Percentiles rank a stretch among this genome's conserved stretches.
phyloP scores from a whole-genome alignment of 768 basidiomycete species.

The Leccinellum luteum region DNA sequence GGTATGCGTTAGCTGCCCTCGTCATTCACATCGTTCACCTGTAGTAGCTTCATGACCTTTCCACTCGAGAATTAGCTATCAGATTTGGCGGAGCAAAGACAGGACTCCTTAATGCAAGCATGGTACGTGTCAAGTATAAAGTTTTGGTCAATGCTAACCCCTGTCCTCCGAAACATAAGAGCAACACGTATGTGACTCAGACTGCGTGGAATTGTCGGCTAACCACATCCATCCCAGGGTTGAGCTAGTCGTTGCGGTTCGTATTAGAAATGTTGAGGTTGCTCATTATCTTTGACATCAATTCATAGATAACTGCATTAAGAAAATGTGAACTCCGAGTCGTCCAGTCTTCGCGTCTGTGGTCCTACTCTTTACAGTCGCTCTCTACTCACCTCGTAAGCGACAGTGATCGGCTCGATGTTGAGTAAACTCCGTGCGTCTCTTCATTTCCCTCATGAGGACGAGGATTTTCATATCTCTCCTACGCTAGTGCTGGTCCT shows the following conservation, averaged over 20 bases:
- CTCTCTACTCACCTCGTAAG: constrained; percentile 6
- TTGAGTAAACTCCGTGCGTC: constrained; percentile 68
- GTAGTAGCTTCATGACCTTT: constrained; percentile 69
- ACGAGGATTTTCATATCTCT: constrained; percentile 4
- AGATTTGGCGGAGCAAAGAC: constrained; percentile 76
- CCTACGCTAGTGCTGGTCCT: constrained; percentile 62
- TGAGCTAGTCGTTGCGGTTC: constrained; percentile 68
- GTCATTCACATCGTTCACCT: constrained; percentile 4
- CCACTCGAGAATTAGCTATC: constrained; percentile 67
- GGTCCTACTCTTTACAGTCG: neutral
- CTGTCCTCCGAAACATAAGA: constrained; percentile 37
- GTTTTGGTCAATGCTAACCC: constrained; percentile 1
- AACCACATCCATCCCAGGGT: constrained; percentile 37
- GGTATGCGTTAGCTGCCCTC: constrained; percentile 33
- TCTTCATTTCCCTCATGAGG: neutral
- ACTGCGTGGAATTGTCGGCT: neutral
- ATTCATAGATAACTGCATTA: constrained; percentile 62
- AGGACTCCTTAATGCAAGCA: constrained; percentile 76
- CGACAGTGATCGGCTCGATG: constrained; percentile 76
- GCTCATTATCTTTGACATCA: neutral
- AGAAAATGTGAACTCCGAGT: constrained; percentile 78
- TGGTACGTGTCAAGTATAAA: constrained; percentile 44
- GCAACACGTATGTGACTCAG: constrained; percentile 55
- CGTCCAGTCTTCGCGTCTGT: constrained; percentile 76
- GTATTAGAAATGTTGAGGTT: constrained; percentile 23